These are phyloP conservation scores for Lepidium sativum DNA, from an alignment of 345 rosid species.

Conservation along the genomic window DNA sequence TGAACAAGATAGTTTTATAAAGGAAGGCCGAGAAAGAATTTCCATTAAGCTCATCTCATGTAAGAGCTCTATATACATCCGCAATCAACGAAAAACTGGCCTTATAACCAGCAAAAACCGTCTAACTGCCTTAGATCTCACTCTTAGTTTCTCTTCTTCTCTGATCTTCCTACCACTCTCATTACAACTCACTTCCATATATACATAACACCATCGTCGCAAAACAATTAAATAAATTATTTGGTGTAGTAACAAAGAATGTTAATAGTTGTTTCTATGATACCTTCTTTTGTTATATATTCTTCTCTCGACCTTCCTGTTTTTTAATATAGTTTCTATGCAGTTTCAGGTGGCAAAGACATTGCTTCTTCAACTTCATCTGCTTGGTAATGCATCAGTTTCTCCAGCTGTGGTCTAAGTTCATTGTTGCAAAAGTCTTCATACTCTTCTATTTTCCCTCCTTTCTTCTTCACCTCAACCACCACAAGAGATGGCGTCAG, in stretches of 20 bases:
- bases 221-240: neutral
- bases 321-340: slow-evolving; percentile 37
- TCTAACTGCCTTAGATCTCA: slow-evolving; percentile 11
- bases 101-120: slow-evolving; percentile 27
- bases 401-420: slow-evolving; percentile 68
- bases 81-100: slow-evolving; percentile 26
- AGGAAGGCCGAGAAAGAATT: slow-evolving; percentile 27
- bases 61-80: slow-evolving; percentile 7
- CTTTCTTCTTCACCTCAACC: slow-evolving; percentile 89
- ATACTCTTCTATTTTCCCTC: slow-evolving; percentile 77
- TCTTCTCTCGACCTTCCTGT: slow-evolving; percentile 25
- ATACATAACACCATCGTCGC: slow-evolving; percentile 3
- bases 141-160: neutral
- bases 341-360: slow-evolving; percentile 48
- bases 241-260: slow-evolving; percentile 16
- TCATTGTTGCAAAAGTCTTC: slow-evolving; percentile 73
- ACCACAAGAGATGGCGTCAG: slow-evolving; percentile 54
- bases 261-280: neutral
- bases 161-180: slow-evolving; percentile 23
- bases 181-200: slow-evolving; percentile 22
- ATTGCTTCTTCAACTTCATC: slow-evolving; percentile 28
- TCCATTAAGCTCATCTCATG: slow-evolving; percentile 18
- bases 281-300: slow-evolving; percentile 20
- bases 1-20: slow-evolving; percentile 9
- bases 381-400: slow-evolving; percentile 45